Base-by-base conservation (phyloP, 169 alveolate genomes). In the Cryptosporidium xiaoi region DNA sequence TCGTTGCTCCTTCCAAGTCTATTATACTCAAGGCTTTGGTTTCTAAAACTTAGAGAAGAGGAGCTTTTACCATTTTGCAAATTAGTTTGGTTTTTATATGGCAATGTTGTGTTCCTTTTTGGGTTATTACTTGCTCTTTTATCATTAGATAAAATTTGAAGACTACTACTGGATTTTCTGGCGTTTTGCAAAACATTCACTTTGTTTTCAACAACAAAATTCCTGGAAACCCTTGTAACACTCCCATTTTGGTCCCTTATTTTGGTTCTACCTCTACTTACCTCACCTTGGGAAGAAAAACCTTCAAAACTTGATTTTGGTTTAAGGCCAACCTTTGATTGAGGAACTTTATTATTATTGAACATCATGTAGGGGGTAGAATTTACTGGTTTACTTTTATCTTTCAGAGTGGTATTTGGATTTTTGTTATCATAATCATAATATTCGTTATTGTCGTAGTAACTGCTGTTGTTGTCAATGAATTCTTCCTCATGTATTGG, bases 201-300 rank as follows among this genome's bases (percentile, higher is more conserved):
- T 56, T 69, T 69, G 29, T 69, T 69, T 18, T 69, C 83, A 31
- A 66, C 66, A 6, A 69, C 67, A 27, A 69, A 69, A 27, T 69
- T 66, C 29, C 83, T 51, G 1, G 58, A 51, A 24, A 51, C 24
- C n/a, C 66, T 69, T 13, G 66, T 20, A 2, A 31, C 53, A 51
- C 10, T 1, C 1, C 1, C 48, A 6, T 40, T 40, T n/a, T 53
- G 4, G 8, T 29, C 68, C 29, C 34, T 18, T 1, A 33, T 15
- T 48, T 33, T 69, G 51, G 83, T 16, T 69, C 83, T 51, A 50
- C 83, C 83, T 69, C 83, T 69, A 2, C 13, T 36, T 62, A 50
- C 82, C 20, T 69, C 68, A 13, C 6, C 34, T 6, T 20, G 12
- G 5, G 18, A 24, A 36, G 40, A 20, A 31, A 68, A 34, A 24